Conservation (phyloP, 116 monocot genomes). For the Posidonia oceanica region DNA sequence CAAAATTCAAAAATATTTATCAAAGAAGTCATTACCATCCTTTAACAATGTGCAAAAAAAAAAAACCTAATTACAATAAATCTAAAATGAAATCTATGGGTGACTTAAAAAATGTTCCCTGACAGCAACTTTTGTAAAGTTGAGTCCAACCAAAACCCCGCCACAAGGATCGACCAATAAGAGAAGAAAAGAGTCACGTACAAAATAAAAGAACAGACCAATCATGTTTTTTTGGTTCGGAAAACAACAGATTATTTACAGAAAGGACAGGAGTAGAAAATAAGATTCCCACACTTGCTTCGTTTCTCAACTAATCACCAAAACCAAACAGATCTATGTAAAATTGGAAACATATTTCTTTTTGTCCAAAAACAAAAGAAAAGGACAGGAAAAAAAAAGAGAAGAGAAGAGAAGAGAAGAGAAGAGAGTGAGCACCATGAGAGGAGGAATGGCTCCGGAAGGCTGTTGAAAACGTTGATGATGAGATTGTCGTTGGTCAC, state of each 20-base stretch:
- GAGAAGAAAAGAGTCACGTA: background rate
- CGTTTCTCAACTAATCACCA: background rate
- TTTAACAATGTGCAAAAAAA: too few relatives aligned
- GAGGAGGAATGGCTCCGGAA: constrained; percentile 41
- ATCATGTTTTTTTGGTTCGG: background rate
- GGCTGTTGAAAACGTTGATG: constrained; percentile 45
- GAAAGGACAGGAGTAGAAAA: background rate
- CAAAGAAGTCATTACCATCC: too few relatives aligned
- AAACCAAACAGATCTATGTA: background rate
- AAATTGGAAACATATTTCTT: background rate
- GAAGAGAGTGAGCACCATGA: constrained; percentile 21
- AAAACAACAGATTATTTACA: background rate
- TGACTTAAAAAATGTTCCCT: background rate
- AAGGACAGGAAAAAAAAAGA: background rate
- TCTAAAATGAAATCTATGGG: background rate
- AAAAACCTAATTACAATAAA: too few relatives aligned
- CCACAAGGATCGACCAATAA: background rate
- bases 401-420: background rate
- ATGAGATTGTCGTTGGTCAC: constrained; percentile 49
- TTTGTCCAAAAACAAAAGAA: background rate
- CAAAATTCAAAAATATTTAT: too few relatives aligned
- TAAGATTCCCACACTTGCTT: background rate
- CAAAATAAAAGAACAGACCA: background rate
- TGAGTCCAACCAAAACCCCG: background rate
- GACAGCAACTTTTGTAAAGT: background rate